phyloP scores from a whole-genome alignment of 2,329 filamentous ascomycete species.

The Aspergillus bombycis region DNA sequence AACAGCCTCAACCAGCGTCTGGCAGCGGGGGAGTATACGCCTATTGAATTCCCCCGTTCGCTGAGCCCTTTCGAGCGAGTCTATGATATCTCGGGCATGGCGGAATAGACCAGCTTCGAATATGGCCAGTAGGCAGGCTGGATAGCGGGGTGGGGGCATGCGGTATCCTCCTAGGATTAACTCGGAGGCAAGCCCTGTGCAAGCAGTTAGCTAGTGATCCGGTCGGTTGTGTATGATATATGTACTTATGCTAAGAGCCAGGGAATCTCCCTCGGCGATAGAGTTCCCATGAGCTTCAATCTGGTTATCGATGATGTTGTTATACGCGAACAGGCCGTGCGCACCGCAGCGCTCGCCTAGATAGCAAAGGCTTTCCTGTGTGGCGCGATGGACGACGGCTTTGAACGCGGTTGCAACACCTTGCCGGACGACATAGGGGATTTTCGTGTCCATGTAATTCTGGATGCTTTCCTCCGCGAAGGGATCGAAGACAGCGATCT shows the following conservation, averaged over 20 bases:
- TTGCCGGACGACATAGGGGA: constrained; percentile 4
- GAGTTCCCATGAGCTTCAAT: constrained; percentile 10
- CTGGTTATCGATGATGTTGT: constrained; percentile 19
- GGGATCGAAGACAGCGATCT: constrained; percentile 23
- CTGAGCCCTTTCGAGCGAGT: constrained; percentile 4
- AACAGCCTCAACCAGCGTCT: constrained; percentile 23
- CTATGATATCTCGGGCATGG: constrained; percentile 10
- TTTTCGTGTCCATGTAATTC: not conserved
- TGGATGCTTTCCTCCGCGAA: constrained; percentile 9
- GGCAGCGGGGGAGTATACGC: constrained; percentile 20
- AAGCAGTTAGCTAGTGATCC: not conserved
- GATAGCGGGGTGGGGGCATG: constrained; percentile 18
- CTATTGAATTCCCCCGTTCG: constrained; percentile 22
- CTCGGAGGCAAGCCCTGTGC: constrained; percentile 26
- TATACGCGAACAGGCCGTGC: constrained; percentile 18
- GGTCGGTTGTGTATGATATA: not conserved
- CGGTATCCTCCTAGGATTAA: constrained; percentile 26
- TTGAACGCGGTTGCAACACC: constrained; percentile 18
- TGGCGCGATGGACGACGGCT: constrained; percentile 9
- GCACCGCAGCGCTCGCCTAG: constrained; percentile 19
- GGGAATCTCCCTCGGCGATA: constrained; percentile 24
- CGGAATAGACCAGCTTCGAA: constrained; percentile 20
- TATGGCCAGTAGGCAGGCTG: constrained; percentile 17
- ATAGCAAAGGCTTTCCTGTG: constrained; percentile 12
- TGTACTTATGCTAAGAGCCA: constrained; percentile 25